Base-by-base conservation (phyloP, 202 grass and related monocot genomes). In the Dendrocalamus latiflorus region DNA sequence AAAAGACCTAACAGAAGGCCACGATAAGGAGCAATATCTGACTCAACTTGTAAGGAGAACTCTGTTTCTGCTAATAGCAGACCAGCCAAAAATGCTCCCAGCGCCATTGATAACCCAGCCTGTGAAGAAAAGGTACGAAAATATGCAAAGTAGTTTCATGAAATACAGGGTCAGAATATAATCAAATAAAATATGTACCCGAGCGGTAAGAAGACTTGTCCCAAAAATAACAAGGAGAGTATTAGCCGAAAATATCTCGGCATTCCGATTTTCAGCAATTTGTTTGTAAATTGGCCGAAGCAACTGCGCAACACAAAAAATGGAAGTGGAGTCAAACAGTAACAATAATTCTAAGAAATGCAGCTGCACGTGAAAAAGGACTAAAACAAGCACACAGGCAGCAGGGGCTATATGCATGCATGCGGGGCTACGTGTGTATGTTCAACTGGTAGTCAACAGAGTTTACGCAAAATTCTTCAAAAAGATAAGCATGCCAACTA, bases 221-320 rank as follows among this genome's bases (percentile, higher is more conserved):
- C 93, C 96, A 80, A 99, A 92, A 81, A 99, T 95, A 75, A 99
- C 96, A 81, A 99, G 96, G 75, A 99, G 96, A 44, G 96, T 99
- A 88, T 99, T 99, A 37, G 96, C 96, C 9, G 96, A 99, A 91
- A 99, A 99, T 81, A 99, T 99, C 81, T 99, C 96, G 14, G 96
- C 87, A 79, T 99, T 99, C 74, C 89, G 93, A 89, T 99, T 99
- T 89, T 99, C 96, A 72, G 96, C 93, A 85, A 99, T 99, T 91
- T 93, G 91, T 68, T 85, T 99, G 81, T 99, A 99, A 86, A 99
- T 99, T 74, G 96, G 96, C 30, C 96, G 88, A 91, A 99, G 90
- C 34, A 99, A 90, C 96, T 99, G 85, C 68, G 43, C 79, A 38
- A 58, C 34, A 93, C 58, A 73, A 88, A 88, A 87, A 75, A 75